Evolutionary conservation across 1,284 basidiomycete species (phyloP), one percentile per base, ranked within the genome.

Genomic region (Phylloboletellus chloephorus): DNA sequence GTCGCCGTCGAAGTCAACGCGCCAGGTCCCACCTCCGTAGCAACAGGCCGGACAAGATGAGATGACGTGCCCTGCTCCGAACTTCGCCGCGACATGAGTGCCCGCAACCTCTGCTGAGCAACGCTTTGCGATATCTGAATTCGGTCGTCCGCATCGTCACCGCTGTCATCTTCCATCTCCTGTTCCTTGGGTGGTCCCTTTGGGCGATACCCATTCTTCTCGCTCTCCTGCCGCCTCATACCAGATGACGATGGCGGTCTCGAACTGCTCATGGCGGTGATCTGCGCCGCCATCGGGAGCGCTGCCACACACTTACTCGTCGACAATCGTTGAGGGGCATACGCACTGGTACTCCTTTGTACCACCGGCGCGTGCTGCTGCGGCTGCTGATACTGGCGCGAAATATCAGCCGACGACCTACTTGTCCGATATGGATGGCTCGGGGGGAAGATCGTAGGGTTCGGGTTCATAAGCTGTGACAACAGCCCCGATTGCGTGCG

Each of bases 141-240:
- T 31, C 60, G 67, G 44, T 74, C 72, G 11, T 69, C 68, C 3
- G 70, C 69, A 35, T 74, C 72, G 5, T 65, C 73, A 13, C 74
- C 81, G 43, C 73, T 77, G 26, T 79, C 82, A 11, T 80, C 75
- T 49, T 88, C 85, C 66, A 88, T 64, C 56, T 87, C 84, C 46
- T 72, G 68, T 24, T 73, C 79, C 43, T 73, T 69, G 4, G 85
- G 87, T 7, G 73, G 74, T 7, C 79, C 82, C 57, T 79, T 75
- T 2, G 74, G 76, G 11, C 76, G 64, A 49, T 82, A 79, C 3
- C 66, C 72, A 25, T 61, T 66, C 31, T 57, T 55, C 16, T 51
- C 54, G 21, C 50, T 50, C 25, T 48, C 45, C 10, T 42, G 43
- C 20, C 47, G 50, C 44, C 43, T 52, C 41, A 19, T 15, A 20